A percentile compares a stretch with the other conserved stretches of the same genome.
Conservation (phyloP, 331 rosid species). For the Pyrus hybrid region DNA sequence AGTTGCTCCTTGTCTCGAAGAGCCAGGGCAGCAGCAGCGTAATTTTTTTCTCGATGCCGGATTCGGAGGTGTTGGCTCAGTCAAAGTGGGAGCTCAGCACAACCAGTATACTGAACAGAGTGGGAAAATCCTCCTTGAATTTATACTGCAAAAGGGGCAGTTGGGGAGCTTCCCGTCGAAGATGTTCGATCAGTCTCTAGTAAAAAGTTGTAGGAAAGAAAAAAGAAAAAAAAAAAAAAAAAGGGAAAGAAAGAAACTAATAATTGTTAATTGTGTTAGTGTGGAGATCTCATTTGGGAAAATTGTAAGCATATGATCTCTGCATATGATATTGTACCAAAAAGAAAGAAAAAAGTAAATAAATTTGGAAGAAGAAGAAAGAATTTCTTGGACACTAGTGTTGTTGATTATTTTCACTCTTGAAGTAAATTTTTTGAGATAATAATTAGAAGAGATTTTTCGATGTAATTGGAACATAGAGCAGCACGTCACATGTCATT, state of each 20-base stretch:
- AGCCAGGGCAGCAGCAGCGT: slow-evolving; percentile 34
- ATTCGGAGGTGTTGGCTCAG: slow-evolving; percentile 59
- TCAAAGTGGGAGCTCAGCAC: slow-evolving; percentile 71
- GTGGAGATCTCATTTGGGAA: slow-evolving; percentile 54
- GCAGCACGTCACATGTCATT: rapidly evolving
- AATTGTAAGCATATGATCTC: slow-evolving; percentile 85
- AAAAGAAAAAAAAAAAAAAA: not conserved
- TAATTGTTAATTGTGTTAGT: slow-evolving; percentile 35
- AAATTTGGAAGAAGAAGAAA: slow-evolving; percentile 16
- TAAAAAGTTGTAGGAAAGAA: not conserved
- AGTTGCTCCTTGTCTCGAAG: slow-evolving; percentile 65
- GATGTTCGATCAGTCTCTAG: slow-evolving; percentile 4
- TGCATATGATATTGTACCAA: slow-evolving; percentile 42
- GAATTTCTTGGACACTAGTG: slow-evolving; percentile 5
- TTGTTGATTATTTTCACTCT: not conserved
- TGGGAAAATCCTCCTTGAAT: slow-evolving; percentile 33
- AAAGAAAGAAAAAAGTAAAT: slow-evolving; percentile 20
- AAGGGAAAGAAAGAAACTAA: slow-evolving; percentile 1
- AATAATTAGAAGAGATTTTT: too few relatives aligned
- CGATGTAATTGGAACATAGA: too few relatives aligned
- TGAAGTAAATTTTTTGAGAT: not conserved
- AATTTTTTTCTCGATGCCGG: slow-evolving; percentile 21
- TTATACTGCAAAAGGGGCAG: slow-evolving; percentile 52
- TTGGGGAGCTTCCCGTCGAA: slow-evolving; percentile 34
- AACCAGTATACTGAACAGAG: slow-evolving; percentile 30